Percentiles rank a stretch among this genome's conserved stretches.
These are phyloP conservation scores for Myxozyma neotropica DNA, from an alignment of 805 yeast species.

Conservation along the genomic window DNA sequence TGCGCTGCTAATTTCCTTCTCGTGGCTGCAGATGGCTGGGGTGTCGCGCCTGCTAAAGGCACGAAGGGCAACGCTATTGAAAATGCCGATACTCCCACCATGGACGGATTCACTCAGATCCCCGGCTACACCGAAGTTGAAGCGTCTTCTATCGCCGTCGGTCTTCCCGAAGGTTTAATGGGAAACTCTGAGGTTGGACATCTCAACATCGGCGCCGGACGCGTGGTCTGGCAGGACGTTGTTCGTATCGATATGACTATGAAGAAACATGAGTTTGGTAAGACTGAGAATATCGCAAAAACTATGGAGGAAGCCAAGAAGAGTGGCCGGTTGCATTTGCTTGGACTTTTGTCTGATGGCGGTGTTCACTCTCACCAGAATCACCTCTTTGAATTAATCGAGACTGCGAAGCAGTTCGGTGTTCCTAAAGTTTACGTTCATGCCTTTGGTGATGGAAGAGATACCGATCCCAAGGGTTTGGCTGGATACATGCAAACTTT, in stretches of 20 bases:
- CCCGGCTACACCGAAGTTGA: constrained; percentile 33
- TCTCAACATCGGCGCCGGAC: constrained; percentile 37
- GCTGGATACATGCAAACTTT: constrained; percentile 31
- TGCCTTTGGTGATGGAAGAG: constrained; percentile 36
- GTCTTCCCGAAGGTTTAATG: constrained; percentile 37
- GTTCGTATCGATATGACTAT: constrained; percentile 36
- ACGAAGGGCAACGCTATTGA: constrained; percentile 34
- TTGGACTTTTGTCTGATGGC: constrained; percentile 34
- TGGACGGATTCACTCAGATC: constrained; percentile 26
- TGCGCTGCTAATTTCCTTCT: not conserved
- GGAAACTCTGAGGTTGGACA: constrained; percentile 38
- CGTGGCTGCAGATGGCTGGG: constrained; percentile 31
- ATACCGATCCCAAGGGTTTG: constrained; percentile 35
- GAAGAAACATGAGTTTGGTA: constrained; percentile 30
- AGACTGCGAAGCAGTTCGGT: constrained; percentile 30
- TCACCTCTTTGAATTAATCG: constrained; percentile 33
- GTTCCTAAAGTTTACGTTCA: constrained; percentile 33
- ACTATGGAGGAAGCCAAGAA: constrained; percentile 31
- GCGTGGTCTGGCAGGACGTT: constrained; percentile 38
- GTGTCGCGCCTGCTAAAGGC: constrained; percentile 28
- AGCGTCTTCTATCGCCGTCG: constrained; percentile 35
- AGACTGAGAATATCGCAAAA: constrained; percentile 18
- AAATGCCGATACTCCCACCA: constrained; percentile 33
- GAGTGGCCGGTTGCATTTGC: constrained; percentile 33
- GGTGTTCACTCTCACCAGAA: constrained; percentile 37